Conservation (phyloP, 225 moss, liverwort and hornwort genomes). For the Pseudisothecium myosuroides region DNA sequence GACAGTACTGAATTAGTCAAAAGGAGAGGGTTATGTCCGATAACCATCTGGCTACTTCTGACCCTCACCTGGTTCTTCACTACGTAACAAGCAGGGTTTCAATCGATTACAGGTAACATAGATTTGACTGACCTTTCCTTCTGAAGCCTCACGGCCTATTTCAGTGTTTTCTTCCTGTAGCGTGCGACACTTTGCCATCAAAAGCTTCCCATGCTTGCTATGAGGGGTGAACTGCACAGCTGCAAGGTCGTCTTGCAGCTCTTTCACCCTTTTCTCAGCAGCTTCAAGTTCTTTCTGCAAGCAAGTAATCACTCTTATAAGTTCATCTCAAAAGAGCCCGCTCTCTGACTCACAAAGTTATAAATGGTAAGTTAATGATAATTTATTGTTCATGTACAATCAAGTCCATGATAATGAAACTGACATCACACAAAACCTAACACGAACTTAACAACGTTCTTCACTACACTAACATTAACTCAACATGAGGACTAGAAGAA, state of each 20-base stretch:
- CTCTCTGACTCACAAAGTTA: not conserved
- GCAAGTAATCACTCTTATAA: not conserved
- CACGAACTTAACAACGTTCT: not conserved
- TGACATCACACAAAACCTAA: not conserved
- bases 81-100: not conserved
- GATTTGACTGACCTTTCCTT: conserved; percentile 68
- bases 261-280: conserved; percentile 86
- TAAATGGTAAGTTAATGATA: not conserved
- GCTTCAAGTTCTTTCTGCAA: conserved; percentile 92
- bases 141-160: conserved; percentile 95
- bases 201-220: conserved; percentile 95
- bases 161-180: conserved; percentile 97
- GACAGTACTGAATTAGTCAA: not conserved
- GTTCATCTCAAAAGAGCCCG: not conserved
- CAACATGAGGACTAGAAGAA: not conserved
- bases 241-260: conserved; percentile 96
- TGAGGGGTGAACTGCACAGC: conserved; percentile 98
- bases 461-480: not conserved
- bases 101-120: not conserved
- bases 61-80: not conserved
- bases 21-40: not conserved
- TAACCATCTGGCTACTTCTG: too few relatives aligned
- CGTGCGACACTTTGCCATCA: conserved; percentile 99
- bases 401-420: not conserved
- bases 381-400: not conserved